These are phyloP conservation scores for Dalbergia oliveri DNA, from an alignment of 306 rosid species.

Conservation along the genomic window DNA sequence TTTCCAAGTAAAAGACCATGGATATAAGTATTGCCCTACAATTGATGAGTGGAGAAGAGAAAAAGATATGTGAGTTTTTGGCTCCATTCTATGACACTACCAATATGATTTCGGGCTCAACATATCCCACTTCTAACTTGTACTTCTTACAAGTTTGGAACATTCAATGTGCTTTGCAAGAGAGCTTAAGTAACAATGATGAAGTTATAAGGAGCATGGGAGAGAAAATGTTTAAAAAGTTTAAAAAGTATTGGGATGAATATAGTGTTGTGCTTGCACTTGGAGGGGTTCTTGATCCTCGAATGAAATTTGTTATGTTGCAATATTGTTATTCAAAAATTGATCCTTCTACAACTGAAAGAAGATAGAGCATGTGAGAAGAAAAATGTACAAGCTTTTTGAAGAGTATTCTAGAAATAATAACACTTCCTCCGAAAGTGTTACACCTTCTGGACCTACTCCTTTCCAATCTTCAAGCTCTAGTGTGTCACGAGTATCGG, in stretches of 20 bases:
- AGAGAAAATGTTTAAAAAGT: neutral
- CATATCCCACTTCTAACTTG: neutral
- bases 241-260: neutral
- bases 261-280: slow-evolving; percentile 8
- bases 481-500: too few relatives aligned
- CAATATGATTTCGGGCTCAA: neutral
- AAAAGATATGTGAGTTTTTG: too few relatives aligned
- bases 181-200: neutral
- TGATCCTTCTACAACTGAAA: neutral
- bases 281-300: neutral
- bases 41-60: neutral
- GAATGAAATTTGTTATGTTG: neutral
- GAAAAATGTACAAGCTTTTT: neutral
- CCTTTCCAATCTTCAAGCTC: too few relatives aligned
- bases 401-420: neutral
- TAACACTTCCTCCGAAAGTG: neutral
- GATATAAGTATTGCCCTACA: neutral
- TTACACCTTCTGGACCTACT: neutral
- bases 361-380: neutral
- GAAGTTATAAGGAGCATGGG: neutral
- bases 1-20: neutral
- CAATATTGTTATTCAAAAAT: neutral
- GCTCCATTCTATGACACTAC: neutral
- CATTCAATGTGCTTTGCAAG: neutral
- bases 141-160: neutral